These are phyloP conservation scores for Lentinula aciculospora DNA, from an alignment of 768 basidiomycete species.

Conservation along the genomic window DNA sequence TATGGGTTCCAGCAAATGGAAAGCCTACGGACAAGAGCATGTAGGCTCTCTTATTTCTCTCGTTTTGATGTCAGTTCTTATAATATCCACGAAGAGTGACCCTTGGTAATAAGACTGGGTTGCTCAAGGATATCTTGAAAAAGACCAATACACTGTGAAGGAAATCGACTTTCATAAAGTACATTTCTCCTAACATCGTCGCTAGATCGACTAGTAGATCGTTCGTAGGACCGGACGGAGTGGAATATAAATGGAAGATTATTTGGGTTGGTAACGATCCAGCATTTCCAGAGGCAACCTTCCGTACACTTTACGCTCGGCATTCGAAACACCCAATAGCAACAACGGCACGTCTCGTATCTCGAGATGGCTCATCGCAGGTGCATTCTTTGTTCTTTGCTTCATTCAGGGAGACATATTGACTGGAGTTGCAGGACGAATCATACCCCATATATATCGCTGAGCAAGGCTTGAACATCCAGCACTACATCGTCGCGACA, in stretches of 20 bases:
- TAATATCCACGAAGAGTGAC: background rate
- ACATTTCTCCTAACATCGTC: background rate
- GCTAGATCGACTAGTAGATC: background rate
- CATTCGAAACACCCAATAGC: conserved; percentile 9
- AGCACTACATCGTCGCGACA: conserved; percentile 9
- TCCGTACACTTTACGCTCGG: conserved; percentile 6
- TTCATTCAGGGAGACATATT: background rate
- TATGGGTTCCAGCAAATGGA: background rate
- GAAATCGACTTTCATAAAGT: background rate
- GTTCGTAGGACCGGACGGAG: conserved; percentile 10
- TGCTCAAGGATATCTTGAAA: conserved; percentile 10
- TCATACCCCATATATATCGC: conserved; percentile 12
- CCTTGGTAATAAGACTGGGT: background rate
- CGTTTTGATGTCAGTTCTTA: background rate
- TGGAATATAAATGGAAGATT: conserved; percentile 13
- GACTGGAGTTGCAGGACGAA: conserved; percentile 6
- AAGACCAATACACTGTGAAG: conserved; percentile 7
- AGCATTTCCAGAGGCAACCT: conserved; percentile 9
- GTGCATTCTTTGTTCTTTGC: background rate
- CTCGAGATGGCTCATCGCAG: conserved; percentile 6
- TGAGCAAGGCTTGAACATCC: conserved; percentile 8
- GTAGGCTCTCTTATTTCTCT: background rate
- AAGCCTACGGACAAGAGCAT: conserved; percentile 10
- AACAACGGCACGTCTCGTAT: conserved; percentile 10
- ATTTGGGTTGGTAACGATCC: conserved; percentile 9